Evolutionary conservation across 345 rosid species (phyloP).

Genomic region (Eucalyptus brandiana): DNA sequence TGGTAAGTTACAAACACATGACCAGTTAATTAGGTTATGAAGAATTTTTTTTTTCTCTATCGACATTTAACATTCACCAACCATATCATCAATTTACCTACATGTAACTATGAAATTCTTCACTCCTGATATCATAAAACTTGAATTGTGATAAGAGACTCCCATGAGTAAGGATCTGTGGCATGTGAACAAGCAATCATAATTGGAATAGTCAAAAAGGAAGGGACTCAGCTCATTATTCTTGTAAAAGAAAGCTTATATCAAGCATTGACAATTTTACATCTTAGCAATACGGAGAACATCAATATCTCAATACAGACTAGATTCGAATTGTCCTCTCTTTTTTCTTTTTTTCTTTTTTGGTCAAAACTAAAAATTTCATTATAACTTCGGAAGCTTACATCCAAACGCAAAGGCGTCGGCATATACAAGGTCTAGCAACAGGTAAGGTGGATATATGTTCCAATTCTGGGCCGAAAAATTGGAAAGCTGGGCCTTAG

Average conservation of each 20-base stretch:
- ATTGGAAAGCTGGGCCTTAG: too few species aligned
- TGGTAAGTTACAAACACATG: too few species aligned
- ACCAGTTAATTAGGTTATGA: neutral
- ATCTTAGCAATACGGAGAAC: neutral
- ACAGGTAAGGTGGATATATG: too few species aligned
- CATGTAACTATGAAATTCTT: neutral
- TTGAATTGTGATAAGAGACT: neutral
- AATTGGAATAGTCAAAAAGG: neutral
- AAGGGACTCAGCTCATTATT: neutral
- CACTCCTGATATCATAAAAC: neutral
- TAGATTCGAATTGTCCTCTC: neutral
- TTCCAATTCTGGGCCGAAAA: too few species aligned
- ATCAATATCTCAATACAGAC: neutral
- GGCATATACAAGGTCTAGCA: too few species aligned
- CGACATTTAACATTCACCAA: neutral
- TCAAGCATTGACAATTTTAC: too few species aligned
- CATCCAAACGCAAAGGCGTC: too few species aligned
- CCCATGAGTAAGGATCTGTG: neutral
- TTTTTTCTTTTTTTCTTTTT: neutral
- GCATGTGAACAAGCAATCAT: neutral
- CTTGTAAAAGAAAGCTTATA: neutral
- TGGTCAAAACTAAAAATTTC: too few species aligned
- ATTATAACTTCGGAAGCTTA: too few species aligned
- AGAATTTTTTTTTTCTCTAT: neutral
- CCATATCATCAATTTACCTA: neutral